These are phyloP conservation scores for Styphnolobium japonicum DNA, from an alignment of 306 rosid species.

Conservation along the genomic window DNA sequence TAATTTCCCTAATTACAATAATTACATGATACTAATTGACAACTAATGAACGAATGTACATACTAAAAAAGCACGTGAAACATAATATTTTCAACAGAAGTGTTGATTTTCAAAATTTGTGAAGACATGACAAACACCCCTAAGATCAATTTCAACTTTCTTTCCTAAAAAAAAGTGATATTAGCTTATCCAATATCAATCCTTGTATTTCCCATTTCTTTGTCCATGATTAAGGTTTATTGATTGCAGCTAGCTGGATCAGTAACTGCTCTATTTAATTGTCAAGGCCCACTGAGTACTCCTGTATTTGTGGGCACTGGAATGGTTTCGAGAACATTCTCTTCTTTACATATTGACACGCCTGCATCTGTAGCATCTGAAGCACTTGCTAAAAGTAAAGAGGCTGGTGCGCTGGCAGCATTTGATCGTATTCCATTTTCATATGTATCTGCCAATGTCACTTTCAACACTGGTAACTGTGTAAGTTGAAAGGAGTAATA, in stretches of 20 bases:
- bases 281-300: constrained; percentile 90
- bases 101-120: neutral
- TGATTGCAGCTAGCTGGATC: constrained; percentile 91
- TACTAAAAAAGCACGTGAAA: too few relatives aligned
- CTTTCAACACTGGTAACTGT: constrained; percentile 86
- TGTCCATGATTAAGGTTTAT: constrained; percentile 25
- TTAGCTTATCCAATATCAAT: neutral
- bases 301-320: constrained; percentile 97
- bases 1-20: too few relatives aligned
- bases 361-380: constrained; percentile 76
- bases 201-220: constrained; percentile 22
- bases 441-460: constrained; percentile 85
- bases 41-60: too few relatives aligned
- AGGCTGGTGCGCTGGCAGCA: constrained; percentile 92
- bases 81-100: too few relatives aligned
- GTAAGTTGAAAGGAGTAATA: constrained; percentile 53
- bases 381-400: constrained; percentile 74
- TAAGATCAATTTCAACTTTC: neutral
- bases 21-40: too few relatives aligned
- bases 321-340: constrained; percentile 82
- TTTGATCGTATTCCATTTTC: constrained; percentile 90
- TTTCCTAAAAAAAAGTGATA: neutral
- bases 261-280: constrained; percentile 86
- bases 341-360: constrained; percentile 48
- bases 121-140: neutral